Conservation (phyloP, 1,139 yeast genomes). For the Pichia sp. region DNA sequence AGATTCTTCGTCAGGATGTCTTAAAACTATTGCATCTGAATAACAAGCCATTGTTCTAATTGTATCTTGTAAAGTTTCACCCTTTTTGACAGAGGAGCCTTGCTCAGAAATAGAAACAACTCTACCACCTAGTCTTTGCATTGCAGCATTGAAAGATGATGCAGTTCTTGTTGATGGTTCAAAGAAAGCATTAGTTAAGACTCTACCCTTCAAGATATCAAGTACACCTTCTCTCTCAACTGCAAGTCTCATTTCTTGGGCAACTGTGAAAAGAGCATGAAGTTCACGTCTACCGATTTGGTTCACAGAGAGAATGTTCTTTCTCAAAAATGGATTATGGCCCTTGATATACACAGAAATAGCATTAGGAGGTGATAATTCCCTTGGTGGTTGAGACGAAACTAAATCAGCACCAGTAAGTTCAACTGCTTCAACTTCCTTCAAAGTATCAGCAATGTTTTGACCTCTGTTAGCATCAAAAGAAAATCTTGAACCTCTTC, state of each 20-base stretch:
- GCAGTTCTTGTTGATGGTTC: conserved; percentile 98
- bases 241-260: conserved; percentile 95
- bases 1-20: conserved; percentile 91
- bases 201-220: conserved; percentile 83
- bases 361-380: conserved; percentile 72
- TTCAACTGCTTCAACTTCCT: conserved; percentile 35
- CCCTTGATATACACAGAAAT: conserved; percentile 67
- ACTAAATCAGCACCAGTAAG: conserved; percentile 64
- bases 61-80: conserved; percentile 96
- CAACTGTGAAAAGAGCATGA: conserved; percentile 89
- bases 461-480: conserved; percentile 35
- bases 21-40: conserved; percentile 92
- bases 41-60: conserved; percentile 91
- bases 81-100: conserved; percentile 91
- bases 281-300: conserved; percentile 82
- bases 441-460: conserved; percentile 33
- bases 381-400: conserved; percentile 63
- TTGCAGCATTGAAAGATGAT: conserved; percentile 96
- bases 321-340: conserved; percentile 83
- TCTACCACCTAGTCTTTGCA: conserved; percentile 99
- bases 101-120: conserved; percentile 81
- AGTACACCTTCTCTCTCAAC: conserved; percentile 95
- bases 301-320: conserved; percentile 80
- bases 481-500: conserved; percentile 39
- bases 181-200: conserved; percentile 90